phyloP scores from a whole-genome alignment of 164 flowering plant genomes.

The Platanus orientalis region DNA sequence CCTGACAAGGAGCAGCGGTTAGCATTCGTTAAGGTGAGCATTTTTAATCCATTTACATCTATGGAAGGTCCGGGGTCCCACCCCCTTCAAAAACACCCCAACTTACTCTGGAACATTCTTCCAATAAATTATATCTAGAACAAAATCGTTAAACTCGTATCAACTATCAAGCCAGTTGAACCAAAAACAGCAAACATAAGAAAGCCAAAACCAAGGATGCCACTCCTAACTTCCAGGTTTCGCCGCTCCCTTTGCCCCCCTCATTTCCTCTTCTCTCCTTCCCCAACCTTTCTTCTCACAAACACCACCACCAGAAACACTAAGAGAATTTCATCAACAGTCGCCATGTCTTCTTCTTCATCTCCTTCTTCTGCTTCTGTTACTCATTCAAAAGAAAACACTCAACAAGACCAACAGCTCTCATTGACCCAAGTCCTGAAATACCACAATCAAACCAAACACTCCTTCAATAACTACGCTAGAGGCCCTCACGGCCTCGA shows the following conservation, averaged over 20 bases:
- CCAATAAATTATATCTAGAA: no score
- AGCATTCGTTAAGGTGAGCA: no score
- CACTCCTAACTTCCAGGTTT: constrained; percentile 9
- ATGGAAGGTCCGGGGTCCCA: no score
- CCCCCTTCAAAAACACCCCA: no score
- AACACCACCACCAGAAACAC: background rate
- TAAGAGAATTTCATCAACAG: background rate
- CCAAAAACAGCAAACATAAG: no score
- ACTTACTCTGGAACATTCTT: no score
- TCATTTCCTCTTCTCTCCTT: constrained; percentile 9
- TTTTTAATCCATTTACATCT: no score
- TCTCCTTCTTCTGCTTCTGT: constrained; percentile 9
- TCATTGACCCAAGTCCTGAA: constrained; percentile 41
- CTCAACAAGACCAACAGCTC: constrained; percentile 16
- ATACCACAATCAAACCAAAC: constrained; percentile 90
- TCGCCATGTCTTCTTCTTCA: constrained; percentile 9
- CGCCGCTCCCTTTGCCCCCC: constrained; percentile 2
- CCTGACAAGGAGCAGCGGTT: no score
- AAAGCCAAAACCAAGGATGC: constrained; percentile 20
- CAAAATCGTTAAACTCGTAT: no score
- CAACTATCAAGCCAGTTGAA: no score
- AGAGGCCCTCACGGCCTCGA: constrained; percentile 86
- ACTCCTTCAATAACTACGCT: constrained; percentile 64
- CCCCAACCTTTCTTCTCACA: constrained; percentile 9
- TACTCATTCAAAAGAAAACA: constrained; percentile 6